Evolutionary conservation across 2,329 filamentous ascomycete genomes (phyloP).

Genomic region (Myriosclerotinia curreyana): DNA sequence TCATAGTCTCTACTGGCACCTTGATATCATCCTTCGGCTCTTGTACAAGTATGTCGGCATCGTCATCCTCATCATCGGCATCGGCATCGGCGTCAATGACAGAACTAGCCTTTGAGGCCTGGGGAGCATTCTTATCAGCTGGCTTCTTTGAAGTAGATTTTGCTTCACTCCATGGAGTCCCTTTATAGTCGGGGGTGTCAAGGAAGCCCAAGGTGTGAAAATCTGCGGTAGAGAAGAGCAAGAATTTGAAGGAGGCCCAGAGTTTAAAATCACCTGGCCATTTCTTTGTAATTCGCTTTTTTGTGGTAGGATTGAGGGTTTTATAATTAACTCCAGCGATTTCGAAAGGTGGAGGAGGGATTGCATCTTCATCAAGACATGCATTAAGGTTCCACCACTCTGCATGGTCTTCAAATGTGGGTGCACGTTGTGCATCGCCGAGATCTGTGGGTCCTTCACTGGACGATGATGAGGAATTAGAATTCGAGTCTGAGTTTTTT

Average conservation of each 20-base stretch:
- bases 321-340: slow-evolving; percentile 25
- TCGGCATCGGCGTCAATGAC: background rate
- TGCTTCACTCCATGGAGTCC: background rate
- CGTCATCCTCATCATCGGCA: background rate
- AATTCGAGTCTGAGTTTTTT: background rate
- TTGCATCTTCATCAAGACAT: slow-evolving; percentile 15
- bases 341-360: slow-evolving; percentile 27
- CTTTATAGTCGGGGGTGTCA: background rate
- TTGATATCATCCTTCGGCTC: background rate
- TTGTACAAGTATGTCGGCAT: background rate
- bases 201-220: slow-evolving; percentile 25
- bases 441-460: background rate
- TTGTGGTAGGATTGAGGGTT: slow-evolving; percentile 10
- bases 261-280: slow-evolving; percentile 25
- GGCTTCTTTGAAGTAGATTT: background rate
- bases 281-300: slow-evolving; percentile 23
- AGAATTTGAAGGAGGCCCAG: slow-evolving; percentile 28
- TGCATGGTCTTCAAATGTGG: slow-evolving; percentile 25
- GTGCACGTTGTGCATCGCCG: slow-evolving; percentile 20
- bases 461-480: background rate
- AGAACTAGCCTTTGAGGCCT: background rate
- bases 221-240: slow-evolving; percentile 24
- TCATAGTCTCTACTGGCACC: background rate
- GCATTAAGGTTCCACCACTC: slow-evolving; percentile 28
- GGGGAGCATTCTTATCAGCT: background rate